These are phyloP conservation scores for Actinomortierella wolfii DNA, from an alignment of 371 early-diverging fungal species.

Conservation along the genomic window DNA sequence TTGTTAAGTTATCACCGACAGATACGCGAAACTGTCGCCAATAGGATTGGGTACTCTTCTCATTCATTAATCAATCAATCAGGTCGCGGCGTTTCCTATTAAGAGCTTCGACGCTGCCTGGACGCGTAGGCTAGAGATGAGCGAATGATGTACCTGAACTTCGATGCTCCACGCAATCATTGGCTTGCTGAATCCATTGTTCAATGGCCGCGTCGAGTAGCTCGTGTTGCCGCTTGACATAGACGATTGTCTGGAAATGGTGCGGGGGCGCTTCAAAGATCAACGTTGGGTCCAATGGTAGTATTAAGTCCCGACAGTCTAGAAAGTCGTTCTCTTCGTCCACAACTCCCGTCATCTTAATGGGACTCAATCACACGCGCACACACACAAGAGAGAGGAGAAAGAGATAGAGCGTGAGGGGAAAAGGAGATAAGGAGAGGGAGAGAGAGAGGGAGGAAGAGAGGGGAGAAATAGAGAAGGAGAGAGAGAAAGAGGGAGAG, in stretches of 20 bases:
- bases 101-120: too few relatives aligned
- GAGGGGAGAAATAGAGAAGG: slow-evolving; percentile 5
- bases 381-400: slow-evolving; percentile 1
- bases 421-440: neutral
- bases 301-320: slow-evolving; percentile 38
- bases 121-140: too few relatives aligned
- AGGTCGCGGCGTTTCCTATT: too few relatives aligned
- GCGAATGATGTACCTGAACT: too few relatives aligned
- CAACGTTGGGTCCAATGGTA: slow-evolving; percentile 33
- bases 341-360: neutral
- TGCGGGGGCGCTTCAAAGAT: slow-evolving; percentile 45
- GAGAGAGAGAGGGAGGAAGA: neutral
- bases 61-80: too few relatives aligned
- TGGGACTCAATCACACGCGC: slow-evolving; percentile 3
- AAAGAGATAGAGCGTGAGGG: neutral
- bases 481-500: too few relatives aligned
- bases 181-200: slow-evolving; percentile 24
- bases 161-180: slow-evolving; percentile 12
- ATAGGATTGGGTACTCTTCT: too few relatives aligned
- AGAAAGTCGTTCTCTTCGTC: slow-evolving; percentile 19
- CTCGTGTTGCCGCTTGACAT: slow-evolving; percentile 44
- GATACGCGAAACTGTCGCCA: too few relatives aligned
- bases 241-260: slow-evolving; percentile 30
- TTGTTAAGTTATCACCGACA: too few relatives aligned
- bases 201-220: slow-evolving; percentile 31